Evolutionary conservation across 306 rosid genomes (phyloP), one percentile per base, ranked within the genome.

Genomic region (Begonia peltatifolia): DNA sequence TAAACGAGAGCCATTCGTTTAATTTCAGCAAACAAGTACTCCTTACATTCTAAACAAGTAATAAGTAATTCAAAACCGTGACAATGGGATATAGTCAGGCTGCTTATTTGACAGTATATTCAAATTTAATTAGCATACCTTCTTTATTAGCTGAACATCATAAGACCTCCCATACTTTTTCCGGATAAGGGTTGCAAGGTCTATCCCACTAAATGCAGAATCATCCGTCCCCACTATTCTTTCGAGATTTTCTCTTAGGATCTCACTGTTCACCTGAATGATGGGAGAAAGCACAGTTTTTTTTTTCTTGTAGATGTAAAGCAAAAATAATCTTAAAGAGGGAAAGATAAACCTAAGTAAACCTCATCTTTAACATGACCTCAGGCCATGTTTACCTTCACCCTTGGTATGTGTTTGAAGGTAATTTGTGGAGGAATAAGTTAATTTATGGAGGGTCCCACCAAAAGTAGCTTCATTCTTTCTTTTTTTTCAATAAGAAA

Each of bases 91-190:
- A 30, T 30, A 30, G 38, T 30, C 8, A 1, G 38, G 9, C 8
- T 3, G 8, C 38, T 30, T 30, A 30, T 14, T 50, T 16, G 11
- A 12, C 5, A n/a, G 7, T 50, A 5, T 2, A 50, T 14, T 50
- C 12, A n/a, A 10, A 10, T 18, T 3, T 9, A 41, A 51, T 17
- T 10, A 41, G 9, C 49, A 47, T 50, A 90, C 97, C 97, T 90
- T 85, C 75, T 90, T 90, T 60, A 90, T 85, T 42, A 90, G 75
- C 46, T 76, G 95, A 60, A 90, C 97, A 62, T 90, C 97, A 42
- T 89, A 90, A 49, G 97, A 90, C 69, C 68, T 90, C 41, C 95
- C 97, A 60, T 90, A 85, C 76, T 83, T 90, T 60, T 85, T 80
- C 80, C 97, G 70, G 15, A 90, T 85, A 55, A 90, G 87, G 64